Conservation (phyloP, 2,329 filamentous ascomycete genomes). For the Talaromyces amestolkiae region DNA sequence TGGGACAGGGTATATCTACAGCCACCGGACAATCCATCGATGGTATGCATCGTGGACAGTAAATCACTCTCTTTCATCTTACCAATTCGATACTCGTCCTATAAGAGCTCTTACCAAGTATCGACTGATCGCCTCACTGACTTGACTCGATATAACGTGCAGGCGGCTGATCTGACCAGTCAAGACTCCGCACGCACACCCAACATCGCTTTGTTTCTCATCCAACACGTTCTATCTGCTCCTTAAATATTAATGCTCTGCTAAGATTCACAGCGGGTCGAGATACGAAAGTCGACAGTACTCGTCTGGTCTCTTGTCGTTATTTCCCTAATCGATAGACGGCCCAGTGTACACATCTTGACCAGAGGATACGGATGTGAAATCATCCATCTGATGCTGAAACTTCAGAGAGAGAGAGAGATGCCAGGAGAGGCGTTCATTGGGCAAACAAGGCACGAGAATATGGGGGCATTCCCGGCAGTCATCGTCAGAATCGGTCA, state of each 20-base stretch:
- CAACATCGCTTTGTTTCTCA: conserved; percentile 6
- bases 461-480: conserved; percentile 3
- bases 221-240: not conserved
- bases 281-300: not conserved
- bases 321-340: not conserved
- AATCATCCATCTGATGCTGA: not conserved
- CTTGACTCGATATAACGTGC: not conserved
- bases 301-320: not conserved
- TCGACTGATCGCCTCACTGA: not conserved
- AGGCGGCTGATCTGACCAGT: conserved; percentile 6
- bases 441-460: not conserved
- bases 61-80: not conserved
- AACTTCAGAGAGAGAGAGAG: not conserved
- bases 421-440: not conserved
- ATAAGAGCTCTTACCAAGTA: not conserved
- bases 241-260: not conserved
- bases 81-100: not conserved
- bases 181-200: not conserved
- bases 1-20: not conserved
- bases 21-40: not conserved
- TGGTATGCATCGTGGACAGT: not conserved
- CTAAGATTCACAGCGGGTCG: not conserved
- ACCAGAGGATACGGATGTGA: not conserved
- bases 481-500: not conserved
- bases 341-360: not conserved